Conservation (phyloP, 306 rosid genomes). For the Rubus idaeus region DNA sequence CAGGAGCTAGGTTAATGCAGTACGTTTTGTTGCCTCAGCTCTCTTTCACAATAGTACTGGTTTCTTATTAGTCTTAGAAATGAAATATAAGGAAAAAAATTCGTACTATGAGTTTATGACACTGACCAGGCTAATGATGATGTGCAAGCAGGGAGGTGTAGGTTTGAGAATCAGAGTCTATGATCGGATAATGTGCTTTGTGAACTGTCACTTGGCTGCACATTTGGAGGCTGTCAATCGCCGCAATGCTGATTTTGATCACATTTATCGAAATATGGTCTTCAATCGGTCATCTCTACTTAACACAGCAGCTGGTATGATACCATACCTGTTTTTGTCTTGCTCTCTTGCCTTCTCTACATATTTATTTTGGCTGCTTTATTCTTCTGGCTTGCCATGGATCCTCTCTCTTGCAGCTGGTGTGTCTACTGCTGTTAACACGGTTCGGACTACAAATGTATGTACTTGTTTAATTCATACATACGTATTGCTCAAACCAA, state of each 20-base stretch:
- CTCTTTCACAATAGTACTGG: background rate
- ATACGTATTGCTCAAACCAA: background rate
- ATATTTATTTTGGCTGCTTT: constrained; percentile 92
- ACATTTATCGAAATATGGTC: constrained; percentile 89
- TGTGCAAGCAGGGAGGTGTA: constrained; percentile 83
- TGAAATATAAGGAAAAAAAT: background rate
- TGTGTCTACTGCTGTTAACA: constrained; percentile 71
- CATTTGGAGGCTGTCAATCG: constrained; percentile 97
- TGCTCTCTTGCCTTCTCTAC: constrained; percentile 91
- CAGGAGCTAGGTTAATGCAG: background rate
- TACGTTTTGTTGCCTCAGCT: background rate
- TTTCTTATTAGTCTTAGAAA: background rate
- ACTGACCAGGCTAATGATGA: constrained; percentile 27
- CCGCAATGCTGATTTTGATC: constrained; percentile 96
- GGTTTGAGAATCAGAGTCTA: constrained; percentile 97
- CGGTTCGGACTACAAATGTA: constrained; percentile 75
- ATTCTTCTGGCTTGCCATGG: constrained; percentile 95
- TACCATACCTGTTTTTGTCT: constrained; percentile 78
- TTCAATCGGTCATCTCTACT: constrained; percentile 88
- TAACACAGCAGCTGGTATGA: constrained; percentile 88
- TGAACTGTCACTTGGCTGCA: constrained; percentile 99
- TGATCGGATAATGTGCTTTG: constrained; percentile 97
- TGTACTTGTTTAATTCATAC: constrained; percentile 8
- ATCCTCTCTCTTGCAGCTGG: constrained; percentile 90
- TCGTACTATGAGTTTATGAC: background rate